Conservation (phyloP, 306 rosid species). For the Psophocarpus tetragonolobus region DNA sequence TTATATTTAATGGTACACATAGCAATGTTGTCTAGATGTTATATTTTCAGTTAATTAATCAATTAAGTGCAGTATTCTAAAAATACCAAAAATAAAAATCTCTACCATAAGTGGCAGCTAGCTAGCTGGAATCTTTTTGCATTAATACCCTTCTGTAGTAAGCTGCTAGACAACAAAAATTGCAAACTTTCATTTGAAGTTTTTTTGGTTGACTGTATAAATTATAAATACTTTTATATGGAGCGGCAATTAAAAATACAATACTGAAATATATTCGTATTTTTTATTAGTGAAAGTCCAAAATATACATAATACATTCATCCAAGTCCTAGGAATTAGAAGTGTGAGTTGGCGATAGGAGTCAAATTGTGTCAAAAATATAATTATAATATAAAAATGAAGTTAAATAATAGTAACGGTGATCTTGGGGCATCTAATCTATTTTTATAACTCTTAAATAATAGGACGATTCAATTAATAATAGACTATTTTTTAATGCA, state of each 20-base stretch:
- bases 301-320: not conserved
- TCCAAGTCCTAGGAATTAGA: not conserved
- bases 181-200: not conserved
- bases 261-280: not conserved
- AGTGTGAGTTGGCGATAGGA: not conserved
- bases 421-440: not conserved
- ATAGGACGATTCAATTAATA: not conserved
- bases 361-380: not conserved
- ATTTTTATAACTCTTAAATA: not conserved
- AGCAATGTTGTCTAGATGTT: not conserved
- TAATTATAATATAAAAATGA: not conserved
- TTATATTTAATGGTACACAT: not conserved
- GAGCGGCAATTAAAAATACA: not conserved
- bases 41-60: not conserved
- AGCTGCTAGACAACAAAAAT: not conserved
- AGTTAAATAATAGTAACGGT: slow-evolving; percentile 5
- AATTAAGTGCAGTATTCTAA: not conserved
- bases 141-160: not conserved
- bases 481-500: not conserved
- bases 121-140: not conserved
- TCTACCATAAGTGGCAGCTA: not conserved
- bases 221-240: not conserved
- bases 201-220: not conserved
- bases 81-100: not conserved
- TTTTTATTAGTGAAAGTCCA: not conserved